Base-by-base conservation (phyloP, 345 rosid genomes). In the Acer saccharum region DNA sequence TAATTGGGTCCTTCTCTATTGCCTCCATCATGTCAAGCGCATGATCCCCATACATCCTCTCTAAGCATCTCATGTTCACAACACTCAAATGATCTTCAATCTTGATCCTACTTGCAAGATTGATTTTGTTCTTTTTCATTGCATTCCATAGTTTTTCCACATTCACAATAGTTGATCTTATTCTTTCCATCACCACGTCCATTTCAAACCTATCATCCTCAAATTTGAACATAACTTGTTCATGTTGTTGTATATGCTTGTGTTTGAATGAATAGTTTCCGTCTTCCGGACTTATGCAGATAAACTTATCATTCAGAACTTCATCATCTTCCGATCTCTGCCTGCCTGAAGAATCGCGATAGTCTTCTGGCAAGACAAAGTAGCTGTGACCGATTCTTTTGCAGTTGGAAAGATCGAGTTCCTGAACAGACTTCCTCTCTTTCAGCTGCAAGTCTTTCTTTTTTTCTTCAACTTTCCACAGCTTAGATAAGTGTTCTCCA, bases 201-300 rank as follows among this genome's bases (percentile, higher is more conserved):
- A 70, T 39, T 76, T 82, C 81, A 70, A n/a, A 71, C 58, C 75
- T 78, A 9, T 76, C 58, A 66, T 78, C 82, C 52, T 82, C 85
- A n/a, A 69, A 76, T 44, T 27, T 27, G 10, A 73, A 61, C 21
- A 77, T 1, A 20, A 50, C n/a, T 39, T 68, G 52, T n/a, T 77
- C 83, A 2, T 39, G 10, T 64, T 58, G 55, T 4, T 20, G 14
- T 63, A 21, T 61, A 1, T 20, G 52, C 64, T 13, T 67, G 17
- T 48, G 72, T 4, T 62, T 72, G 32, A 43, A 58, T 12, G 52
- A 66, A 50, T 20, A 65, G 25, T 43, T 48, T 27, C 12, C 74
- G 11, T 65, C 21, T 32, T 39, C 50, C 3, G 72, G 13, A 46
- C 66, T n/a, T 48, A 39, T 27, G 11, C n/a, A 61, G 11, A 72